Evolutionary conservation across 345 rosid genomes (phyloP).

Genomic region (Aegle marmelos): DNA sequence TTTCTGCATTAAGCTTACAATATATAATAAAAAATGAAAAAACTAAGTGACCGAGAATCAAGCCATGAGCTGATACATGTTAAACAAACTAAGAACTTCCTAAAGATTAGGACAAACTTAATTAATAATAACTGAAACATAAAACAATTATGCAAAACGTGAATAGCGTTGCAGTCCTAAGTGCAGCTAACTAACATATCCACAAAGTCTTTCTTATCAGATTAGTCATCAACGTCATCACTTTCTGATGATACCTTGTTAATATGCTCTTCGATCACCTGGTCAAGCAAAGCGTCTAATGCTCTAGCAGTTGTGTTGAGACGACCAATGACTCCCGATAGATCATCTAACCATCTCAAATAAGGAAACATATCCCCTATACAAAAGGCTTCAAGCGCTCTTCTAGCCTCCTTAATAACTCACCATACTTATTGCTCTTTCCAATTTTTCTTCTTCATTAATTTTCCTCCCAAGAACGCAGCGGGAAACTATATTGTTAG

Average conservation of each 20-base stretch:
- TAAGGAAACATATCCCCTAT: neutral
- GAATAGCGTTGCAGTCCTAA: too few relatives aligned
- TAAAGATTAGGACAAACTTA: too few relatives aligned
- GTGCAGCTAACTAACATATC: slow-evolving; percentile 4
- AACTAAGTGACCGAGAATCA: too few relatives aligned
- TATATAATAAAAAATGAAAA: too few relatives aligned
- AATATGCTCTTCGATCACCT: neutral
- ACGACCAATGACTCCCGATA: neutral
- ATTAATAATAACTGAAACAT: too few relatives aligned
- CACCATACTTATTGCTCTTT: neutral
- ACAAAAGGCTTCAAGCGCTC: neutral
- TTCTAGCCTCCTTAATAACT: neutral
- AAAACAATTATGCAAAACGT: too few relatives aligned
- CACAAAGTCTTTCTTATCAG: slow-evolving; percentile 20
- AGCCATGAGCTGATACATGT: too few relatives aligned
- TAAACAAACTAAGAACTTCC: too few relatives aligned
- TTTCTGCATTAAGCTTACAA: too few relatives aligned
- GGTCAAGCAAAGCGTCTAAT: neutral
- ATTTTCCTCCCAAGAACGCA: slow-evolving; percentile 14
- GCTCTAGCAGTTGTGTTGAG: neutral
- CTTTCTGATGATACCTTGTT: neutral
- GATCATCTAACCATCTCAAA: neutral
- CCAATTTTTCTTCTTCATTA: neutral
- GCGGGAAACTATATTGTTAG: slow-evolving; percentile 15
- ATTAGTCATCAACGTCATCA: neutral